phyloP scores from a whole-genome alignment of 495 filamentous ascomycete genomes.

The Talaromyces trachyspermus region DNA sequence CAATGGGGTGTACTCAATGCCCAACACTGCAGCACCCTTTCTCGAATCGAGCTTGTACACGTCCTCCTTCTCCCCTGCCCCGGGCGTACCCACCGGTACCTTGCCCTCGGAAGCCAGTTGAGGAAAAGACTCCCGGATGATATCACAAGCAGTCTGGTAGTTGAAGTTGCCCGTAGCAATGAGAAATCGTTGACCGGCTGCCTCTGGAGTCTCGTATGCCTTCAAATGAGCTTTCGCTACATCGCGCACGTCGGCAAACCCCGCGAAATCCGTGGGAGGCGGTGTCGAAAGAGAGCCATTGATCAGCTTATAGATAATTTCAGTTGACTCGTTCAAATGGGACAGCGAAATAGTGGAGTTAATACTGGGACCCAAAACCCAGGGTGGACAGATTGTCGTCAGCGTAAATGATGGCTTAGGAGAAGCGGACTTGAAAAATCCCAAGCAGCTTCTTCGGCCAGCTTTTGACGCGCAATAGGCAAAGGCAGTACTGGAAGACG shows the following conservation, averaged over 20 bases:
- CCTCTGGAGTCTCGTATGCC: background rate
- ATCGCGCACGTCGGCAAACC: conserved; percentile 39
- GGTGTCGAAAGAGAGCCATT: too few relatives aligned
- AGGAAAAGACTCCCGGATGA: too few relatives aligned
- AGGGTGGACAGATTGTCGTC: background rate
- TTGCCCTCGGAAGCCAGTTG: too few relatives aligned
- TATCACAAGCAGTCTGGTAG: too few relatives aligned
- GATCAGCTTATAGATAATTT: background rate
- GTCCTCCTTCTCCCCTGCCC: too few relatives aligned
- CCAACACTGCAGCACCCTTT: too few relatives aligned
- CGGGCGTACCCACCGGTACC: too few relatives aligned
- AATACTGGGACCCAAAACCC: background rate
- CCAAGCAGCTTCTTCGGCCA: background rate
- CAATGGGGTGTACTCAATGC: too few relatives aligned
- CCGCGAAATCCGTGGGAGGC: background rate
- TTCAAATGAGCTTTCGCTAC: conserved; percentile 29
- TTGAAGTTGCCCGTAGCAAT: too few relatives aligned
- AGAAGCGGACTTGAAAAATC: background rate
- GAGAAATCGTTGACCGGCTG: background rate
- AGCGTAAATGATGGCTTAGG: background rate
- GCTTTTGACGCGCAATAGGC: conserved; percentile 28
- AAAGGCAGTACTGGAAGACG: background rate
- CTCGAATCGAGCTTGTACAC: too few relatives aligned
- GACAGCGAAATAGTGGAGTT: background rate
- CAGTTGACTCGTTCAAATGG: background rate